Conservation (phyloP, 2,329 filamentous ascomycete species). For the Fusarium avenaceum region DNA sequence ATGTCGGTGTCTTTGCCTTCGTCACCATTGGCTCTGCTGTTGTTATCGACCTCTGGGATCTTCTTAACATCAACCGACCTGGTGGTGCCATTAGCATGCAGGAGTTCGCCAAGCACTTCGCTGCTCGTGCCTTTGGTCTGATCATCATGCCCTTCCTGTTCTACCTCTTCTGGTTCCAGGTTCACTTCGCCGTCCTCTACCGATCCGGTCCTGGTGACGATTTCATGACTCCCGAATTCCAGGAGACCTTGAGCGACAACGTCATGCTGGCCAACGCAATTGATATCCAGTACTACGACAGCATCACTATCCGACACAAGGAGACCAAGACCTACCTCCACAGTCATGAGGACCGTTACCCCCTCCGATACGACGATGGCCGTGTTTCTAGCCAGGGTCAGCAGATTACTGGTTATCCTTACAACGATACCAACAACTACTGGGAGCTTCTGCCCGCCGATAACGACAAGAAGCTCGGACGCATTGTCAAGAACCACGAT, state of each 20-base stretch:
- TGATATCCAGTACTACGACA: conserved; percentile 90
- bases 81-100: conserved; percentile 83
- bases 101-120: conserved; percentile 90
- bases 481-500: conserved; percentile 84
- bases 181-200: conserved; percentile 91
- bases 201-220: conserved; percentile 95
- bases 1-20: conserved; percentile 96
- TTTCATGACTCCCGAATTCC: conserved; percentile 98
- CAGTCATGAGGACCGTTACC: conserved; percentile 90
- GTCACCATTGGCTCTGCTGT: conserved; percentile 96
- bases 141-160: conserved; percentile 95
- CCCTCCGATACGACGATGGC: conserved; percentile 95
- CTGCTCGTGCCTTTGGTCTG: conserved; percentile 85
- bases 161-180: conserved; percentile 99
- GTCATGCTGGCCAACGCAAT: conserved; percentile 89
- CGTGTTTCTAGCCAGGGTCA: conserved; percentile 97
- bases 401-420: conserved; percentile 97
- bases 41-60: conserved; percentile 92
- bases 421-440: conserved; percentile 98
- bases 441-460: conserved; percentile 89
- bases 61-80: conserved; percentile 88
- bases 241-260: conserved; percentile 96
- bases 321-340: conserved; percentile 97
- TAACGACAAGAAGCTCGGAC: conserved; percentile 70
- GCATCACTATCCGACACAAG: conserved; percentile 91